Base-by-base conservation (phyloP, 2,329 filamentous ascomycete species). In the Ophiostoma pallidulum region DNA sequence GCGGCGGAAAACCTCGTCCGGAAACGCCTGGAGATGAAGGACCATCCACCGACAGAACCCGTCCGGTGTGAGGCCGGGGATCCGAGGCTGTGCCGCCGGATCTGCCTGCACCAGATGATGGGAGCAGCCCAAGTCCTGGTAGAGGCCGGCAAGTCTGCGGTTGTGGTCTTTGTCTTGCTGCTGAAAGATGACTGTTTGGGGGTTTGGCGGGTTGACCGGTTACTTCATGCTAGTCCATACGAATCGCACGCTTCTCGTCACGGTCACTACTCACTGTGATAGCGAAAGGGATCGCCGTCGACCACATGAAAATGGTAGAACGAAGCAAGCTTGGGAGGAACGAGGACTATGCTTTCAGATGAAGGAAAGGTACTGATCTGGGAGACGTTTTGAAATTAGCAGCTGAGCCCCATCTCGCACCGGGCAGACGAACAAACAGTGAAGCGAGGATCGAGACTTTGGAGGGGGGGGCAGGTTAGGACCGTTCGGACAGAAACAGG, bases 21-120 rank as follows among this genome's bases (percentile, higher is more conserved):
- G 89, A 54, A 88, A 80, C 1, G 86, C 84, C 53, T 80, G 76
- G 32, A 91, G 82, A 61, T 86, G 75, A 33, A 78, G 70, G 1
- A 78, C 82, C 68, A 85, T 80, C 82, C 86, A 94, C 45, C 71
- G 70, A 43, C 75, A 72, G 58, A 86, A 87, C 2, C 84, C 84
- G n/a, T 69, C 61, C 0, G 79, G 75, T 0, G 84, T 87, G 20
- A 88, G 65, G 1, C 74, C 77, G 0, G 84, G 83, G 22, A 84
- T 70, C 33, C 70, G 69, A 4, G 82, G 80, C 41, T 70, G 66
- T 28, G 74, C 68, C 18, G 68, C 66, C 3, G 69, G 58, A 29
- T 70, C 64, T 28, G 69, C 62, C 56, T 82, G 82, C 2, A 85
- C 67, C 12, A 87, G 70, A 58, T 84, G 78, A 56, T 86, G 82